These are phyloP conservation scores for Vaccinium darrowii DNA, from an alignment of 148 eudicot genomes.

Conservation along the genomic window DNA sequence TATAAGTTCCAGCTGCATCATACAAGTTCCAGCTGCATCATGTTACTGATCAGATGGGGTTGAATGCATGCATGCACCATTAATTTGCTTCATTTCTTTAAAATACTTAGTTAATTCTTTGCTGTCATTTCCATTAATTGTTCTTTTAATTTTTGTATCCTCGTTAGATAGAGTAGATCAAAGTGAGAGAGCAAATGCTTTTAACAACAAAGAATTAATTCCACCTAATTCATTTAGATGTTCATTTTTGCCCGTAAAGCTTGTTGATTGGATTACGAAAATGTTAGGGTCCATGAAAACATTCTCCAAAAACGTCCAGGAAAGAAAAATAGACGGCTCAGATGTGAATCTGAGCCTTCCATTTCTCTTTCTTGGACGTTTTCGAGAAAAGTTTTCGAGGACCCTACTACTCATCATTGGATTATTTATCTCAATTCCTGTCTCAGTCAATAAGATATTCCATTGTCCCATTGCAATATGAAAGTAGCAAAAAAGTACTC, in stretches of 20 bases:
- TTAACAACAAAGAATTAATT: neutral
- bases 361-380: too few relatives aligned
- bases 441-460: neutral
- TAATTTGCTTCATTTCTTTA: neutral
- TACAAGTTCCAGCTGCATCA: constrained; percentile 7
- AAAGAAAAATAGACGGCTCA: too few relatives aligned
- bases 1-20: constrained; percentile 1
- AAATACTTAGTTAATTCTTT: neutral
- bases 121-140: neutral
- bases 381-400: too few relatives aligned
- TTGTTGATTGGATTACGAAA: neutral
- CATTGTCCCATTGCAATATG: neutral
- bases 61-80: neutral
- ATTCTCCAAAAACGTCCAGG: too few relatives aligned
- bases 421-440: neutral
- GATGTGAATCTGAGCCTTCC: too few relatives aligned
- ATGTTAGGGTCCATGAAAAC: too few relatives aligned
- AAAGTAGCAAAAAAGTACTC: neutral
- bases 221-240: neutral
- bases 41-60: neutral
- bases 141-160: neutral
- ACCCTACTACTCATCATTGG: too few relatives aligned
- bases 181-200: neutral
- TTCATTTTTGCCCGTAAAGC: neutral
- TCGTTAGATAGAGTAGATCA: neutral